These are phyloP conservation scores for Cryptococcus sp. DNA, from an alignment of 1,284 basidiomycete genomes.

Conservation along the genomic window DNA sequence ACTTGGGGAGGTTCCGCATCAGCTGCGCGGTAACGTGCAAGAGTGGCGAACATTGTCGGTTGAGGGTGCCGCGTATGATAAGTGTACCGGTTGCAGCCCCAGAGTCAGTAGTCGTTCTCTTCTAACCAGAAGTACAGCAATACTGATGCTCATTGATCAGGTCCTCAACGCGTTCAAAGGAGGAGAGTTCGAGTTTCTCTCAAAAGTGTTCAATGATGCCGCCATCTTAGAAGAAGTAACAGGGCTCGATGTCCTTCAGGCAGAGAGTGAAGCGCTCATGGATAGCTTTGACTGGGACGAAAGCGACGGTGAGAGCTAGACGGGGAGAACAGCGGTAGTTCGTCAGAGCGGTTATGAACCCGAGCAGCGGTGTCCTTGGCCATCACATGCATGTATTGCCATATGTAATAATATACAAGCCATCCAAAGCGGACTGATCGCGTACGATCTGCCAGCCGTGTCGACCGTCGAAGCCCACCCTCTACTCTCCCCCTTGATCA, in stretches of 20 bases:
- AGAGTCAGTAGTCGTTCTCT: constrained; percentile 57
- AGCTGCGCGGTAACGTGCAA: constrained; percentile 84
- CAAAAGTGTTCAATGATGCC: constrained; percentile 80
- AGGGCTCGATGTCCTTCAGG: constrained; percentile 79
- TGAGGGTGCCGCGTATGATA: constrained; percentile 79
- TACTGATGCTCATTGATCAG: constrained; percentile 52
- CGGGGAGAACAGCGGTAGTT: not conserved
- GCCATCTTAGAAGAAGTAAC: constrained; percentile 80
- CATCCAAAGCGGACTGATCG: not conserved
- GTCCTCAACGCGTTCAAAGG: constrained; percentile 73
- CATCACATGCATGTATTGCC: not conserved
- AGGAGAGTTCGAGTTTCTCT: constrained; percentile 75
- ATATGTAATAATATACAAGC: not conserved
- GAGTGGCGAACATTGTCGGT: constrained; percentile 83
- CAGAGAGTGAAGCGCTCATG: constrained; percentile 72
- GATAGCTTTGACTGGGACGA: constrained; percentile 76
- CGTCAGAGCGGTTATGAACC: not conserved
- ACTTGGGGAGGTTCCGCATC: constrained; percentile 88
- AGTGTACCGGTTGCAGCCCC: constrained; percentile 88
- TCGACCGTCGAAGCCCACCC: not conserved
- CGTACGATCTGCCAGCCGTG: not conserved
- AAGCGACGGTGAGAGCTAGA: constrained; percentile 43
- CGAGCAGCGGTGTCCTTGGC: too few species aligned
- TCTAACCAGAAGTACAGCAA: not conserved
- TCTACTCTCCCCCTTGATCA: not conserved